Percentiles rank a stretch among this genome's conserved stretches.
phyloP scores from a whole-genome alignment of 1,284 basidiomycete genomes.

The Boletus holoroseus region DNA sequence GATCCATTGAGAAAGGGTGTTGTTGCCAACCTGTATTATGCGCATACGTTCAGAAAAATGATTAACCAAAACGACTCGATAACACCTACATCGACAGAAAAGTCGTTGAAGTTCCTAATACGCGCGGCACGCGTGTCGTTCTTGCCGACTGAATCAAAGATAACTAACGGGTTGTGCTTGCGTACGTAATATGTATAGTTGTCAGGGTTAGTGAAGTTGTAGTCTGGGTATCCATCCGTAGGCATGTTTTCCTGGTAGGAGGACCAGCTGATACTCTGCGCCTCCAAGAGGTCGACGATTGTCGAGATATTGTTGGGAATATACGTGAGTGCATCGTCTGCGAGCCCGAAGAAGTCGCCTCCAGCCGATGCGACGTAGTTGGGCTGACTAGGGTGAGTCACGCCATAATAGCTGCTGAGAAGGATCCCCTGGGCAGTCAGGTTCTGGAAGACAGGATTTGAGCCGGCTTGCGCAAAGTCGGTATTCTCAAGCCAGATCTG shows the following conservation, averaged over 20 bases:
- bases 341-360: conserved; percentile 61
- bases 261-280: conserved; percentile 51
- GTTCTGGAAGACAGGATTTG: conserved; percentile 42
- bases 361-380: conserved; percentile 51
- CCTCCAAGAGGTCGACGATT: conserved; percentile 60
- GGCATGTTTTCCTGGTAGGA: conserved; percentile 62
- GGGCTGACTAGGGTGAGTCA: conserved; percentile 65
- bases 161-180: conserved; percentile 57
- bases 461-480: conserved; percentile 38
- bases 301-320: conserved; percentile 45
- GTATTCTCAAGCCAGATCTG: conserved; percentile 59
- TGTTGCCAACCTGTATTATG: conserved; percentile 29
- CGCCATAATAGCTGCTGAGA: conserved; percentile 47
- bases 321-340: conserved; percentile 41
- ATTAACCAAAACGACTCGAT: neutral
- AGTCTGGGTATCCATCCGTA: conserved; percentile 44
- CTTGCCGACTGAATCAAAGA: conserved; percentile 47
- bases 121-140: conserved; percentile 41
- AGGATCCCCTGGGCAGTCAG: conserved; percentile 50
- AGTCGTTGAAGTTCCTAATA: conserved; percentile 65
- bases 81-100: conserved; percentile 44
- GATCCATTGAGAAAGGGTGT: conserved; percentile 54
- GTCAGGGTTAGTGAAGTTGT: conserved; percentile 44
- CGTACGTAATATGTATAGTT: conserved; percentile 49
- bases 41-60: neutral